Conservation (phyloP, 805 yeast species). For the Kregervanrija fluxuum region DNA sequence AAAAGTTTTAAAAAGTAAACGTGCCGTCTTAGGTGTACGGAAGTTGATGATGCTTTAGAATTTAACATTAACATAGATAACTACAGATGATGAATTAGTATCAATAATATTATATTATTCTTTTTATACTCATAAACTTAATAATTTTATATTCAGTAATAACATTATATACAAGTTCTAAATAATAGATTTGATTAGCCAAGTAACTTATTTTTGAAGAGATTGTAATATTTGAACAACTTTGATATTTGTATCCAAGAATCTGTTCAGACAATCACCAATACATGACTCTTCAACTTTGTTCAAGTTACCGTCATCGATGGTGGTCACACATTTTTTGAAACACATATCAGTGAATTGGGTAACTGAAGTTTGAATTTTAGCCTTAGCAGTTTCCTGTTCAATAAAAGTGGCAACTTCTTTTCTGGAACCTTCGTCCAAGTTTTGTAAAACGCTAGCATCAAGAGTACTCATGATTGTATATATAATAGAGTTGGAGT, state of each 20-base stretch:
- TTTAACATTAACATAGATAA: too few relatives aligned
- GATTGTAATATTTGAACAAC: slow-evolving; percentile 50
- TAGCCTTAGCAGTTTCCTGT: slow-evolving; percentile 77
- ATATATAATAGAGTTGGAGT: neutral
- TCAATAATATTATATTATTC: too few relatives aligned
- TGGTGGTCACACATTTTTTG: slow-evolving; percentile 63
- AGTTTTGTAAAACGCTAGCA: slow-evolving; percentile 20
- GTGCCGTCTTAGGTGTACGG: too few relatives aligned
- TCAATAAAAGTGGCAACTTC: slow-evolving; percentile 74
- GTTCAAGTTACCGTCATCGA: slow-evolving; percentile 43
- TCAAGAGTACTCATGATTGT: slow-evolving; percentile 21
- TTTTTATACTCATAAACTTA: too few relatives aligned
- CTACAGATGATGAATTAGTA: too few relatives aligned
- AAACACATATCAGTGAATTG: slow-evolving; percentile 86
- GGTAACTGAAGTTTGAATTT: slow-evolving; percentile 82
- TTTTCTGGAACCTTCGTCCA: slow-evolving; percentile 65
- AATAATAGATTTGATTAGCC: too few relatives aligned
- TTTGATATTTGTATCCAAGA: slow-evolving; percentile 79
- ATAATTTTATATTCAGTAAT: too few relatives aligned
- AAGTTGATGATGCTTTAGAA: too few relatives aligned
- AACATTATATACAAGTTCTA: too few relatives aligned
- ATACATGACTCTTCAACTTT: slow-evolving; percentile 64
- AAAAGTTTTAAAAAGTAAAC: too few relatives aligned
- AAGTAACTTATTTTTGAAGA: slow-evolving; percentile 8
- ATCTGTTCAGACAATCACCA: slow-evolving; percentile 75